Base-by-base conservation (phyloP, 208 protist species). In the Acanthamoeba castellanii region DNA sequence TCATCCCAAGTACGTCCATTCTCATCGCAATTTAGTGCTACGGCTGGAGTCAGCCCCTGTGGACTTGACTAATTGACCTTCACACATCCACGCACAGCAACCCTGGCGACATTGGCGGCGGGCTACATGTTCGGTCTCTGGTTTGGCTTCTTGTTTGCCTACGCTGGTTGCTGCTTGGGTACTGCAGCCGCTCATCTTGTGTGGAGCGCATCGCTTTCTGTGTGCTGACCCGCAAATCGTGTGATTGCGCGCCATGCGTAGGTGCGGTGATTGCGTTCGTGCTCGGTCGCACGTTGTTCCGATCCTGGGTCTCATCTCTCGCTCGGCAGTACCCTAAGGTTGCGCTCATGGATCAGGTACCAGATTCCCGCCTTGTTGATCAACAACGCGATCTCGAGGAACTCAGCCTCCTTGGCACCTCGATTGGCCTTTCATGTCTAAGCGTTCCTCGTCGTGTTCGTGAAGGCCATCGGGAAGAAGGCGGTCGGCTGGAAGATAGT, bases 91-190 rank as follows among this genome's bases (percentile, higher is more conserved):
- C 18, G 45, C 0, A 45, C 34, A 90, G 82, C 82, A 14, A 90
- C 82, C 32, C 32, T 90, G 59, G 59, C 82, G 0, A 66, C 82
- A 13, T n/a, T 90, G 82, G 82, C 82, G 16, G 82, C 82, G 22
- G 82, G 82, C 16, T 90, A 90, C 82, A 66, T 90, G 82, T 90
- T 90, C n/a, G 82, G 82, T 22, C 82, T 90, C 8, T 90, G 50
- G 55, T 90, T 90, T 66, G 82, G 82, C 30, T 90, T 61, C 82
- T 37, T 68, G n/a, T 70, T 90, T 22, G 42, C 59, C 30, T 90
- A 47, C 55, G 52, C 50, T 18, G 82, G 82, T 34, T 90, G 82
- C 59, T 61, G 55, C 37, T 68, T 90, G 18, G 82, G 82, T 90
- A 66, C 42, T 4, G 27, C n/a, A n/a, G n/a, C 20, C 8, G 22